A percentile compares a stretch with the other conserved stretches of the same genome.
Evolutionary conservation across 192 early-diverging fungal species (phyloP).

Genomic region (Coemansia aciculifera): DNA sequence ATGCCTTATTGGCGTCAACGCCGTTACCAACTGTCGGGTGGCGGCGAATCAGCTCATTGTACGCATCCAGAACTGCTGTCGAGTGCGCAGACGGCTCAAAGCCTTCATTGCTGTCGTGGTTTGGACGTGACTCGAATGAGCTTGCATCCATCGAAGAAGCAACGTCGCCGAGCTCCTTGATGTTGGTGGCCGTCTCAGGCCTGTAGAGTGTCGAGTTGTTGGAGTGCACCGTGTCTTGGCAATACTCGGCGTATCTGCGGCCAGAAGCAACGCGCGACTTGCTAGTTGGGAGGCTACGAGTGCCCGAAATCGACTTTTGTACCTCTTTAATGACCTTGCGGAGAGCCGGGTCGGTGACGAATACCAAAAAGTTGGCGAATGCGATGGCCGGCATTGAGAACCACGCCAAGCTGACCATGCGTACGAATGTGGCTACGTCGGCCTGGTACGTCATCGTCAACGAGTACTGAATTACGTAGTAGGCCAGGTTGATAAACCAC

Average conservation of each 20-base stretch:
- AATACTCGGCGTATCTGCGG: neutral
- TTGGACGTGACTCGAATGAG: conserved; percentile 7
- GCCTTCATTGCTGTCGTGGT: neutral
- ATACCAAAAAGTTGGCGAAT: conserved; percentile 32
- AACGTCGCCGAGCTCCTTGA: neutral
- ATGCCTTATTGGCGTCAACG: conserved; percentile 18
- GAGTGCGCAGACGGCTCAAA: conserved; percentile 1
- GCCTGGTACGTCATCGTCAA: conserved; percentile 22
- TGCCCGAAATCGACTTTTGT: neutral
- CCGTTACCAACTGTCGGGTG: conserved; percentile 21
- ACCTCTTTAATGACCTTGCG: conserved; percentile 24
- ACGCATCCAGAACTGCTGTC: conserved; percentile 4
- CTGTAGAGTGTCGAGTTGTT: neutral
- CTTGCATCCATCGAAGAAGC: neutral
- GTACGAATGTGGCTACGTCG: conserved; percentile 11
- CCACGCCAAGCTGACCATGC: conserved; percentile 13
- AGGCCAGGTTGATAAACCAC: conserved; percentile 18
- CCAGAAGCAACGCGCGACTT: neutral
- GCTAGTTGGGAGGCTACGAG: neutral
- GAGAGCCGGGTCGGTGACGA: conserved; percentile 34
- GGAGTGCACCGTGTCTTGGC: neutral
- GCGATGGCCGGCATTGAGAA: conserved; percentile 9
- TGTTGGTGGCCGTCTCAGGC: neutral
- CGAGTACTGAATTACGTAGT: conserved; percentile 24
- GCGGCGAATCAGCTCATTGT: conserved; percentile 18